Conservation (phyloP, 306 rosid species). For the Benincasa hispida region DNA sequence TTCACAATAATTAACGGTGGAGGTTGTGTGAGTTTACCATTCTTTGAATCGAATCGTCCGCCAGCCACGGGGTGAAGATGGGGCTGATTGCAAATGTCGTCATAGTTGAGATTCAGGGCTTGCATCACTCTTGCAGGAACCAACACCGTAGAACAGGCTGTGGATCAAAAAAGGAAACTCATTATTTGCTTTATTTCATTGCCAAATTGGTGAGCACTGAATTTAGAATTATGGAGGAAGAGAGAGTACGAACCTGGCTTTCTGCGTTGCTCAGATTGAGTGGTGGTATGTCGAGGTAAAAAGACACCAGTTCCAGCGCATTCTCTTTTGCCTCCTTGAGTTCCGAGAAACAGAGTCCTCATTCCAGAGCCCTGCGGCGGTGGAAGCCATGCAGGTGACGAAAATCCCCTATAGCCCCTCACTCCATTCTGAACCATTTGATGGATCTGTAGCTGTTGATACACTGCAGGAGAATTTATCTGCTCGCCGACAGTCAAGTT, state of each 20-base stretch:
- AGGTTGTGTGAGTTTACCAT: slow-evolving; percentile 8
- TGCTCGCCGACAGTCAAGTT: slow-evolving; percentile 8
- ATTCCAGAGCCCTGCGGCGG: slow-evolving; percentile 30
- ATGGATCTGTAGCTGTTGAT: slow-evolving; percentile 19
- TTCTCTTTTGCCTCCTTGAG: slow-evolving; percentile 20
- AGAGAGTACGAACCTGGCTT: slow-evolving; percentile 30
- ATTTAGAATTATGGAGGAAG: not conserved
- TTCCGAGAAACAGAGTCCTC: slow-evolving; percentile 32
- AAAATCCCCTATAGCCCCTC: slow-evolving; percentile 26
- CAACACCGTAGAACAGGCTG: slow-evolving; percentile 31
- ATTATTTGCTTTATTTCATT: not conserved
- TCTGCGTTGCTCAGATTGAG: slow-evolving; percentile 14
- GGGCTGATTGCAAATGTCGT: slow-evolving; percentile 19
- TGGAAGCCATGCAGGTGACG: slow-evolving; percentile 57
- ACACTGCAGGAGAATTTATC: slow-evolving; percentile 10
- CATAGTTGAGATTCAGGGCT: slow-evolving; percentile 30
- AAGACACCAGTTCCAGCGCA: slow-evolving; percentile 82
- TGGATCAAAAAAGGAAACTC: not conserved
- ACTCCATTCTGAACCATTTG: slow-evolving; percentile 19
- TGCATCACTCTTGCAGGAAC: slow-evolving; percentile 41
- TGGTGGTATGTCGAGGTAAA: slow-evolving; percentile 42
- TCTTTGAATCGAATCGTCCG: slow-evolving; percentile 9
- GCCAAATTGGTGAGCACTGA: not conserved
- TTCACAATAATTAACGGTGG: not conserved
- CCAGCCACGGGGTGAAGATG: slow-evolving; percentile 17